phyloP scores from a whole-genome alignment of 1,139 yeast species.

The Debaryomyces sp. region DNA sequence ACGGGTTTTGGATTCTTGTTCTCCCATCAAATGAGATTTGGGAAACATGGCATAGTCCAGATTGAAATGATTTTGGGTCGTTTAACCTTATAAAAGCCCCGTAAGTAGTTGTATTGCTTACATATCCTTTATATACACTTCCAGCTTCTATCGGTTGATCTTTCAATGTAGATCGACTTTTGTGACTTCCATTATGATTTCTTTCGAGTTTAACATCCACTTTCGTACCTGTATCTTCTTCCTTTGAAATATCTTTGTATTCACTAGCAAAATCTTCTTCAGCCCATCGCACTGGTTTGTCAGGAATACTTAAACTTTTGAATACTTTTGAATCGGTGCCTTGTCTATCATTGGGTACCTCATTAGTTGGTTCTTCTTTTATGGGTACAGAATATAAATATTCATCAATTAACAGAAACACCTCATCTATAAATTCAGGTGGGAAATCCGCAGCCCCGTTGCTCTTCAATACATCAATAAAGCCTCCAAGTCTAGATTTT shows the following conservation, averaged over 20 bases:
- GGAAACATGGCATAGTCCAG: slow-evolving; percentile 80
- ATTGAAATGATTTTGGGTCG: slow-evolving; percentile 25
- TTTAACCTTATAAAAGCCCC: slow-evolving; percentile 72
- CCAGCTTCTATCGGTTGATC: slow-evolving; percentile 31
- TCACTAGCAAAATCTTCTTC: slow-evolving; percentile 13
- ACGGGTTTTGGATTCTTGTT: slow-evolving; percentile 55
- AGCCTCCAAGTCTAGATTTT: slow-evolving; percentile 28
- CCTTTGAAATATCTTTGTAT: background rate
- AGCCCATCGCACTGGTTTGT: slow-evolving; percentile 12
- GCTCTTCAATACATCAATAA: slow-evolving; percentile 46
- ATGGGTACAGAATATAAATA: background rate
- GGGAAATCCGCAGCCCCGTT: slow-evolving; percentile 69
- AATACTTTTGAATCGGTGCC: slow-evolving; percentile 9
- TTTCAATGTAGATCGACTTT: slow-evolving; percentile 19
- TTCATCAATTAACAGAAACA: slow-evolving; percentile 24
- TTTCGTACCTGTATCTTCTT: slow-evolving; percentile 13
- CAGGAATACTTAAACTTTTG: slow-evolving; percentile 22
- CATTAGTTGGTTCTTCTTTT: background rate
- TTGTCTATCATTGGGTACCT: slow-evolving; percentile 6
- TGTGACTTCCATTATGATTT: slow-evolving; percentile 9
- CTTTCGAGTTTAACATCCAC: slow-evolving; percentile 10
- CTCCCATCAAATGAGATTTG: slow-evolving; percentile 53
- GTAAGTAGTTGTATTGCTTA: slow-evolving; percentile 60
- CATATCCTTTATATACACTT: slow-evolving; percentile 59
- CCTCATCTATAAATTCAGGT: slow-evolving; percentile 39